phyloP scores from a whole-genome alignment of 768 basidiomycete genomes.

The Fomitopsis pulvina region DNA sequence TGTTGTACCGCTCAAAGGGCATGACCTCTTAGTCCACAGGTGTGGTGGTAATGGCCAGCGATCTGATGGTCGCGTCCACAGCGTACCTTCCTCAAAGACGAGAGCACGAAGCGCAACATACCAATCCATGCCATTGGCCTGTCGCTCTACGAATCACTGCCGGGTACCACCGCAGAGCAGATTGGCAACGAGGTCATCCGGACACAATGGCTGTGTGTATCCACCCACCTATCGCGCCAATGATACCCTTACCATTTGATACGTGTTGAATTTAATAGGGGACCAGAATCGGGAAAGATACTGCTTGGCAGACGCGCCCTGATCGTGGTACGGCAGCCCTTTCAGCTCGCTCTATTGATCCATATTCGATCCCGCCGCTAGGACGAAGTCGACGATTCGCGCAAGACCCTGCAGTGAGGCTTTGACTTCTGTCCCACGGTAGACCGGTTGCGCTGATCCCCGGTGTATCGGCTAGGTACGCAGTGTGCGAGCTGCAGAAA shows the following conservation, averaged over 20 bases:
- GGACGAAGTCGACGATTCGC: slow-evolving; percentile 87
- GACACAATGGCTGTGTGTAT: slow-evolving; percentile 90
- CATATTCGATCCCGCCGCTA: slow-evolving; percentile 25
- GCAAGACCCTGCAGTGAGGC: slow-evolving; percentile 79
- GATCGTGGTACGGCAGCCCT: slow-evolving; percentile 78
- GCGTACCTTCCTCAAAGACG: slow-evolving; percentile 81
- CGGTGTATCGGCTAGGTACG: slow-evolving; percentile 52
- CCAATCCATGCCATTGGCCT: slow-evolving; percentile 96
- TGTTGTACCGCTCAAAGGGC: too few relatives aligned
- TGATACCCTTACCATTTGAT: background rate
- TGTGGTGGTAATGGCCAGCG: too few relatives aligned
- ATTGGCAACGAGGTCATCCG: slow-evolving; percentile 82
- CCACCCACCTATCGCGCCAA: slow-evolving; percentile 1
- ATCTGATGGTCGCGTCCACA: slow-evolving; percentile 19
- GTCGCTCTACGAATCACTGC: slow-evolving; percentile 88
- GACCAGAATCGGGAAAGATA: slow-evolving; percentile 56
- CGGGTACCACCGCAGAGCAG: slow-evolving; percentile 64
- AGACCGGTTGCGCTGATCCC: background rate
- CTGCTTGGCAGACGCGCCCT: slow-evolving; percentile 77
- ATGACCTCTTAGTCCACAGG: too few relatives aligned
- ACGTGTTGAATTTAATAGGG: slow-evolving; percentile 31
- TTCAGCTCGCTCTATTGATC: background rate
- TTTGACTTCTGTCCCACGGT: background rate
- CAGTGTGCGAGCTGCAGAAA: slow-evolving; percentile 80
- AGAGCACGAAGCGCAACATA: slow-evolving; percentile 65